Conservation (phyloP, 2,329 filamentous ascomycete genomes). For the Didymella arachidicola region DNA sequence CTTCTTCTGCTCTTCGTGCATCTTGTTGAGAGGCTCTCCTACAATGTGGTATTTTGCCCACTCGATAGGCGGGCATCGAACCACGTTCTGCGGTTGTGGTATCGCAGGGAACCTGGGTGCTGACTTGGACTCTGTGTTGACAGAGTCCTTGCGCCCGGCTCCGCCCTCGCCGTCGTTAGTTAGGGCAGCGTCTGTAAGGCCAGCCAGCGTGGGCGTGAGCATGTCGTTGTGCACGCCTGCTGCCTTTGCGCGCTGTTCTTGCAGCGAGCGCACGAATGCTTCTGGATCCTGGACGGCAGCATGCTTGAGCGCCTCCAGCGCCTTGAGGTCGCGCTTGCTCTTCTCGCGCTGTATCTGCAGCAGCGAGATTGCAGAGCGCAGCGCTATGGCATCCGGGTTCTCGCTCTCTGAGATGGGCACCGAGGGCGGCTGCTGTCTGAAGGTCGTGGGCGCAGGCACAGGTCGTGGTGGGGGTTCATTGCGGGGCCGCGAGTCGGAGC, state of each 20-base stretch:
- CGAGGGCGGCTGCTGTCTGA: slow-evolving; percentile 54
- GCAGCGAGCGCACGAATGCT: slow-evolving; percentile 74
- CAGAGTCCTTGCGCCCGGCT: slow-evolving; percentile 42
- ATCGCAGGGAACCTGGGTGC: slow-evolving; percentile 65
- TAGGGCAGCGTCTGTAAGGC: slow-evolving; percentile 42
- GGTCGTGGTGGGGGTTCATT: slow-evolving; percentile 38
- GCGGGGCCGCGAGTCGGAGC: slow-evolving; percentile 36
- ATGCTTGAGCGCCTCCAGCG: slow-evolving; percentile 72
- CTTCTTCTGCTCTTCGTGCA: slow-evolving; percentile 80
- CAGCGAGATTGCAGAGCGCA: slow-evolving; percentile 84
- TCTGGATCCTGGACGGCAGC: slow-evolving; percentile 75
- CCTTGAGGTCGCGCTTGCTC: slow-evolving; percentile 76
- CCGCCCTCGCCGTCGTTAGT: slow-evolving; percentile 35
- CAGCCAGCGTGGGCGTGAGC: slow-evolving; percentile 50
- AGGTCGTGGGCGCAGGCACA: slow-evolving; percentile 33
- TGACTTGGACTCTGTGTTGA: slow-evolving; percentile 24
- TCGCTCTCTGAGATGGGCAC: slow-evolving; percentile 58
- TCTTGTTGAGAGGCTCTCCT: slow-evolving; percentile 80
- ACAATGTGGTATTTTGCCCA: slow-evolving; percentile 95
- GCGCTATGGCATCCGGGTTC: slow-evolving; percentile 87
- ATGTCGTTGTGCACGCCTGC: slow-evolving; percentile 39
- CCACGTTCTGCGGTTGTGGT: slow-evolving; percentile 80
- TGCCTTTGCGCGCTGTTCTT: slow-evolving; percentile 61
- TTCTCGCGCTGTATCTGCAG: slow-evolving; percentile 85
- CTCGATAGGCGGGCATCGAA: slow-evolving; percentile 88